These are phyloP conservation scores for Ceriops zippeliana DNA, from an alignment of 345 rosid genomes.

Conservation along the genomic window DNA sequence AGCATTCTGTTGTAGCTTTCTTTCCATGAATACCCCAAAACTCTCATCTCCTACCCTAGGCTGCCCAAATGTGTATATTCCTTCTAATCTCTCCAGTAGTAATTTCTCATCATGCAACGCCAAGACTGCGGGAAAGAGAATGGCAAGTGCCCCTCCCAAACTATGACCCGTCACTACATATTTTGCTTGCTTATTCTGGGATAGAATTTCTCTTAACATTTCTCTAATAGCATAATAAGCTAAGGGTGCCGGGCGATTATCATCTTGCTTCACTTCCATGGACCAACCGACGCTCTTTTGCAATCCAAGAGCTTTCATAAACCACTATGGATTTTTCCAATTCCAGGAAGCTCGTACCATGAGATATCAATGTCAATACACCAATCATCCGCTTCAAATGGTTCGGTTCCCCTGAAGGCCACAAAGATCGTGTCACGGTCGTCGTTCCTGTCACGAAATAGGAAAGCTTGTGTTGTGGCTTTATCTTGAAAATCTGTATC, in stretches of 20 bases:
- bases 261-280: conserved; percentile 22
- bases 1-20: conserved; percentile 30
- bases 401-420: conserved; percentile 67
- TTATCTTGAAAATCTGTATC: conserved; percentile 52
- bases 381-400: conserved; percentile 65
- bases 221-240: conserved; percentile 65
- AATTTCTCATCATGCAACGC: conserved; percentile 45
- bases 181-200: conserved; percentile 32
- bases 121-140: conserved; percentile 54
- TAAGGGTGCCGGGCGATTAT: conserved; percentile 20
- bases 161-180: conserved; percentile 67
- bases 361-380: conserved; percentile 68
- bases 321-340: conserved; percentile 73
- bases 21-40: conserved; percentile 57
- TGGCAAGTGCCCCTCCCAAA: conserved; percentile 72
- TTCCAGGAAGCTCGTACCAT: conserved; percentile 56
- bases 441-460: conserved; percentile 37
- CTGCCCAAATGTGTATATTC: conserved; percentile 70
- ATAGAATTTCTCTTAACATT: conserved; percentile 30
- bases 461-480: conserved; percentile 55
- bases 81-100: conserved; percentile 52
- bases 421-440: conserved; percentile 44
- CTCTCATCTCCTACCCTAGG: conserved; percentile 70
- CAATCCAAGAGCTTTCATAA: conserved; percentile 76
- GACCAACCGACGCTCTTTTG: conserved; percentile 63